Base-by-base conservation (phyloP, 768 basidiomycete genomes). In the Gymnopilus dilepis region DNA sequence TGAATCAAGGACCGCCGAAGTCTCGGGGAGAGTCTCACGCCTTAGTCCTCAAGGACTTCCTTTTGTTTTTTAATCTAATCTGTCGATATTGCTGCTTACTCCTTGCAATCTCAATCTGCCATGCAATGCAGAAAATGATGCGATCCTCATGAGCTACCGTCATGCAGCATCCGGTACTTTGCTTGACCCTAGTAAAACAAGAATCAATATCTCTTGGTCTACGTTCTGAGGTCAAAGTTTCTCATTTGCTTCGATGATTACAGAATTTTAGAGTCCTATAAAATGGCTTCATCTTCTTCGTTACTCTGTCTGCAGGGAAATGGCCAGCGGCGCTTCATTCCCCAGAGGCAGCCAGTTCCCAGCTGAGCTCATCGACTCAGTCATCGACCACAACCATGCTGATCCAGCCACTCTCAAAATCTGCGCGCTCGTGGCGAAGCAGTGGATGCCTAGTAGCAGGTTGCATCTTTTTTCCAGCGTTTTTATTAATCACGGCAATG, bases 311-410 rank as follows among this genome's bases (percentile, higher is more conserved):
- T 33, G 54, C 38, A 33, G 52, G 50, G 38, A 41, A 34, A 66
- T 66, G 65, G 42, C 54, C n/a, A 52, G n/a, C 24, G 38, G 15
- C 28, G 28, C n/a, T 50, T 50, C 38, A 11, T n/a, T 38, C 9
- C 31, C 50, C 21, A 52, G 26, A 15, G 33, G 42, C 6, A 42
- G 22, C 41, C 47, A n/a, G 13, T 63, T 77, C 28, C 72, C 74
- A 9, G 62, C 65, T 15, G 73, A 76, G 53, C 64, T 76, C 11
- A 57, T 75, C 15, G 74, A 74, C 55, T 43, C 60, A 1, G 70
- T 76, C 43, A 54, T 76, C 47, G 69, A 72, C 65, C 58, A 67
- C 53, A 65, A 71, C 31, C 69, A 69, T 54, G 58, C 54, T 17
- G 71, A 74, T 22, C 61, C 51, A 3, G 30, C 58, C 17, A 63